Evolutionary conservation across 1,284 basidiomycete genomes (phyloP).

Genomic region (Pyrrhoderma noxium): DNA sequence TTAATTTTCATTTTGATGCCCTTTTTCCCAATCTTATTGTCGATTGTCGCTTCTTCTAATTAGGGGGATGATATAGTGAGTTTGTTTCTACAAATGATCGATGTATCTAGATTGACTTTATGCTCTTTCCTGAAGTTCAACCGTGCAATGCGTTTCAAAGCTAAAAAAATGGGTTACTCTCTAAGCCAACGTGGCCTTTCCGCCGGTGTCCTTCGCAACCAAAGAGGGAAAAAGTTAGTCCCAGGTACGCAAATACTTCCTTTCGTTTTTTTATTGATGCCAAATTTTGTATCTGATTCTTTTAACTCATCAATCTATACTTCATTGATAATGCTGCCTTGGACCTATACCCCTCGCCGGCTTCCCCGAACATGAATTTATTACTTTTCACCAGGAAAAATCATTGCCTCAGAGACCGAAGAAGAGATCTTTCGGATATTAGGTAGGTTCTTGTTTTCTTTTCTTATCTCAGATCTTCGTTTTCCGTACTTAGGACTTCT

Average conservation of each 20-base stretch:
- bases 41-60: slow-evolving; percentile 27
- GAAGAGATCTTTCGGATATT: slow-evolving; percentile 76
- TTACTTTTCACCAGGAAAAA: slow-evolving; percentile 41
- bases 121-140: slow-evolving; percentile 59
- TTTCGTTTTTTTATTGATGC: background rate
- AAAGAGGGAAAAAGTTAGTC: slow-evolving; percentile 55
- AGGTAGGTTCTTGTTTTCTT: slow-evolving; percentile 29
- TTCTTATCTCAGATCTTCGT: background rate
- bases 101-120: background rate
- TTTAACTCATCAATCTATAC: background rate
- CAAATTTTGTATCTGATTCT: too few species aligned
- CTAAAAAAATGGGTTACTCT: slow-evolving; percentile 72
- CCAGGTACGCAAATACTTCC: slow-evolving; percentile 37
- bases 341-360: too few species aligned
- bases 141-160: slow-evolving; percentile 79
- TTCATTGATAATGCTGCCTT: background rate
- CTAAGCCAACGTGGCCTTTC: slow-evolving; percentile 83
- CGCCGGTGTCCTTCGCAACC: slow-evolving; percentile 63
- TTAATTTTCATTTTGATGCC: slow-evolving; percentile 3
- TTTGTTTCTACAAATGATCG: slow-evolving; percentile 12
- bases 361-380: background rate
- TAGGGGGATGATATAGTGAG: slow-evolving; percentile 79
- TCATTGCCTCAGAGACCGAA: slow-evolving; percentile 78
- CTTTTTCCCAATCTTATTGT: slow-evolving; percentile 20
- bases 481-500: slow-evolving; percentile 1